Conservation (phyloP, 345 rosid species). For the Melaleuca quinquenervia region DNA sequence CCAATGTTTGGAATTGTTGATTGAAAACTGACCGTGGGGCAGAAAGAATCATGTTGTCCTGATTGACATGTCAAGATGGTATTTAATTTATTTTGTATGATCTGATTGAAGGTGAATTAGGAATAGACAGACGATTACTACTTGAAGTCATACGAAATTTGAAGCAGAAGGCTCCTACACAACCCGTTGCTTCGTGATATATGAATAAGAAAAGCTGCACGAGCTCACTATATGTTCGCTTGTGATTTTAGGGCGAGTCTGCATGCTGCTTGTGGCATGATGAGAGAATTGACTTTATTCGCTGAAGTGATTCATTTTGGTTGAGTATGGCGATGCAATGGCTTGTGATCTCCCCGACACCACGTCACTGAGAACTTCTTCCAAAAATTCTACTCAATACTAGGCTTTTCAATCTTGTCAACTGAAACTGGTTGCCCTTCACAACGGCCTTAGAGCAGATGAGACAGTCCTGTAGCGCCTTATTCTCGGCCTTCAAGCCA, state of each 20-base stretch:
- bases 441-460: slow-evolving; percentile 2
- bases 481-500: slow-evolving; percentile 24
- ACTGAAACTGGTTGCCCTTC: slow-evolving; percentile 9
- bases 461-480: slow-evolving; percentile 14
- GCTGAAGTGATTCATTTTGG: not conserved
- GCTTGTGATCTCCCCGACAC: not conserved
- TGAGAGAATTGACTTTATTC: not conserved
- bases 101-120: not conserved
- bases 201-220: not conserved
- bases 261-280: not conserved
- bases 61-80: not conserved
- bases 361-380: slow-evolving; percentile 7
- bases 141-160: not conserved
- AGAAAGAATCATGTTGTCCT: not conserved
- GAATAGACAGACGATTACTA: not conserved
- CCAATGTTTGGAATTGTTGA: slow-evolving; percentile 2
- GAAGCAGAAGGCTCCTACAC: not conserved
- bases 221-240: not conserved
- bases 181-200: not conserved
- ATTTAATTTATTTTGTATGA: not conserved
- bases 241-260: not conserved
- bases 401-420: slow-evolving; percentile 7
- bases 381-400: slow-evolving; percentile 16
- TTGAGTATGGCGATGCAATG: not conserved
- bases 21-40: not conserved